phyloP scores from a whole-genome alignment of 2,329 filamentous ascomycete species.

The Blastomyces parvus region DNA sequence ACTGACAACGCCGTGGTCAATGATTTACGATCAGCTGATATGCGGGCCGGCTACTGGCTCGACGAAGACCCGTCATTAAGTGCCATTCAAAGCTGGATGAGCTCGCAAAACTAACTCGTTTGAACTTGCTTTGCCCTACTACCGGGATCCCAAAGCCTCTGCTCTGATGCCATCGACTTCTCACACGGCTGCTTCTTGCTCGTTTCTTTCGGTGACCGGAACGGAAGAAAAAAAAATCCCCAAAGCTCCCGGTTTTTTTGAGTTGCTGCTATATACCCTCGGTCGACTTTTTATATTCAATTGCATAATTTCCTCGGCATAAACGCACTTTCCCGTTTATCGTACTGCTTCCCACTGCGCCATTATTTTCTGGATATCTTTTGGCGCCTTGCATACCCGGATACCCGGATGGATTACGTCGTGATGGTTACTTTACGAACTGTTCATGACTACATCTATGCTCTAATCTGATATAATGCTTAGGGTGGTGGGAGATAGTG shows the following conservation, averaged over 20 bases:
- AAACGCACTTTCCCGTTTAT: background rate
- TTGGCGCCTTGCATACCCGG: background rate
- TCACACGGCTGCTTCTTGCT: background rate
- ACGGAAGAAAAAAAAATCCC: background rate
- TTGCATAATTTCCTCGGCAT: background rate
- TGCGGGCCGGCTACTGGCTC: slow-evolving; percentile 51
- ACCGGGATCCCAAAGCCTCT: background rate
- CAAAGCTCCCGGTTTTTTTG: background rate
- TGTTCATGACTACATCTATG: background rate
- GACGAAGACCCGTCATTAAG: slow-evolving; percentile 50
- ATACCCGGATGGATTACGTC: background rate
- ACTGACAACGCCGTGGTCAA: slow-evolving; percentile 49
- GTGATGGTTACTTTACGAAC: slow-evolving; percentile 1
- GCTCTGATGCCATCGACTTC: background rate
- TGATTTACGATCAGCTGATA: slow-evolving; percentile 47
- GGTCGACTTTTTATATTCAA: background rate
- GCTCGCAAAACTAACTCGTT: slow-evolving; percentile 20
- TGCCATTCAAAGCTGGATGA: slow-evolving; percentile 40
- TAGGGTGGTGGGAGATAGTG: background rate
- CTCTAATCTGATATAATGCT: slow-evolving; percentile 1
- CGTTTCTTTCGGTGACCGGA: background rate
- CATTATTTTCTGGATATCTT: background rate
- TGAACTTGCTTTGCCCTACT: background rate
- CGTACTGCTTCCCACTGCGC: background rate
- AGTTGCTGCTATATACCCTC: slow-evolving; percentile 7